Evolutionary conservation across 306 rosid species (phyloP).

Genomic region (Sphenostylis stenocarpa): DNA sequence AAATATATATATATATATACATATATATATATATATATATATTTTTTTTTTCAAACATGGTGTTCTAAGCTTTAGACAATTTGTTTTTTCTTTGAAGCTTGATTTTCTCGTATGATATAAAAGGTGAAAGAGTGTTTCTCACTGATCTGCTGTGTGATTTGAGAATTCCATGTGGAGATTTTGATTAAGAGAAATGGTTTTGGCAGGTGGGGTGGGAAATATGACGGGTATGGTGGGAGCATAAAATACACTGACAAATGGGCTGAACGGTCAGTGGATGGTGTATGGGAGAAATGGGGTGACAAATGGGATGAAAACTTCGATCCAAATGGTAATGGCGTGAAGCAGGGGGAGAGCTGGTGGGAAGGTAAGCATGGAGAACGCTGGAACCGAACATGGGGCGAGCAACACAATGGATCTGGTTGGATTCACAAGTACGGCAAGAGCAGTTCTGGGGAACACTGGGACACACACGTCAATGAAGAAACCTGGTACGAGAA

Average conservation of each 20-base stretch:
- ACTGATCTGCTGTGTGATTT: too few relatives aligned
- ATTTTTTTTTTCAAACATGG: not conserved
- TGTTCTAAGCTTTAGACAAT: not conserved
- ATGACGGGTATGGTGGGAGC: slow-evolving; percentile 91
- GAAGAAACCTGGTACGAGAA: slow-evolving; percentile 96
- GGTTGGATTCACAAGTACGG: slow-evolving; percentile 99
- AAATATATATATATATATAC: too few relatives aligned
- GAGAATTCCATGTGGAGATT: too few relatives aligned
- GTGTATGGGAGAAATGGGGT: slow-evolving; percentile 96
- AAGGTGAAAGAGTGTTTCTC: not conserved
- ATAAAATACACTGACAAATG: slow-evolving; percentile 90
- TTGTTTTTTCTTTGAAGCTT: slow-evolving; percentile 5
- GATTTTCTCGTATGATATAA: not conserved
- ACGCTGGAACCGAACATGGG: slow-evolving; percentile 96
- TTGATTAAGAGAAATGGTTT: slow-evolving; percentile 11
- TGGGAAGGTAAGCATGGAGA: slow-evolving; percentile 88
- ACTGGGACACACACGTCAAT: slow-evolving; percentile 85
- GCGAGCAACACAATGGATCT: slow-evolving; percentile 83
- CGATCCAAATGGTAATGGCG: slow-evolving; percentile 59
- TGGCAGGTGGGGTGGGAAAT: slow-evolving; percentile 92
- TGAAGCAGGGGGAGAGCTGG: slow-evolving; percentile 98
- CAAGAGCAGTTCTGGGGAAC: slow-evolving; percentile 92
- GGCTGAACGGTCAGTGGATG: slow-evolving; percentile 81
- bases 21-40: too few relatives aligned
- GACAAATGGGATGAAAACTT: slow-evolving; percentile 99